A percentile compares a stretch with the other conserved stretches of the same genome.
phyloP scores from a whole-genome alignment of 1,139 yeast species.

The Protomyces pachydermus region DNA sequence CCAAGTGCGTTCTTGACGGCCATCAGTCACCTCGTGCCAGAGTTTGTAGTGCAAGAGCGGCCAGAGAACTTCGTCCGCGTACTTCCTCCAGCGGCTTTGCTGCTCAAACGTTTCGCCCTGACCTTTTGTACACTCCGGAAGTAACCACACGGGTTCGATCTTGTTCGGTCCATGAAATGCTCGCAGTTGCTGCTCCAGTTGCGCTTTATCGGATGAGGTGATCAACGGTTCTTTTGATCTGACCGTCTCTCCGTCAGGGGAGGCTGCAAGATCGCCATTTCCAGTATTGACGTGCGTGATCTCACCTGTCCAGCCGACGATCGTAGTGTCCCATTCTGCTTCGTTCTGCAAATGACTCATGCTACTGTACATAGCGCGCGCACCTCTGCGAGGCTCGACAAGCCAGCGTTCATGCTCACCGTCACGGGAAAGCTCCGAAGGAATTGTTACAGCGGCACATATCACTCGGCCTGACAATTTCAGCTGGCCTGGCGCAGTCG shows the following conservation, averaged over 20 bases:
- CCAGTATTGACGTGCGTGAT: constrained; percentile 45
- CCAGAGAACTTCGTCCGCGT: constrained; percentile 90
- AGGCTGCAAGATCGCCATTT: constrained; percentile 32
- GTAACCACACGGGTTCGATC: constrained; percentile 81
- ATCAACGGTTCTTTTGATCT: constrained; percentile 12
- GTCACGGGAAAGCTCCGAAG: constrained; percentile 32
- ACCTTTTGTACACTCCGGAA: constrained; percentile 43
- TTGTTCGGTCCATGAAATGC: constrained; percentile 44
- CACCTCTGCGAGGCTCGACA: constrained; percentile 68
- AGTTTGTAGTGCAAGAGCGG: constrained; percentile 91
- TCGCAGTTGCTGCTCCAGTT: constrained; percentile 37
- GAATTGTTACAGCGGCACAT: constrained; percentile 41
- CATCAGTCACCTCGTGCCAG: constrained; percentile 52
- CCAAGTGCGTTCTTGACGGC: constrained; percentile 65
- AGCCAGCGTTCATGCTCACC: constrained; percentile 35
- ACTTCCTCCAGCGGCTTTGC: constrained; percentile 69
- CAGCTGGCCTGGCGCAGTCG: constrained; percentile 13
- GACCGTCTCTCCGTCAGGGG: neutral
- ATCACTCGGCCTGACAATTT: constrained; percentile 37
- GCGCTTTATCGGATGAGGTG: constrained; percentile 12
- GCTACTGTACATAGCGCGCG: constrained; percentile 77
- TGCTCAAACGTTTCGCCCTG: constrained; percentile 44
- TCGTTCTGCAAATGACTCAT: constrained; percentile 57
- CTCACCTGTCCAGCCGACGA: constrained; percentile 97
- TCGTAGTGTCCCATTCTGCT: constrained; percentile 77